A percentile compares a stretch with the other conserved stretches of the same genome.
phyloP scores from a whole-genome alignment of 345 rosid genomes.

The Eutrema heterophyllum region DNA sequence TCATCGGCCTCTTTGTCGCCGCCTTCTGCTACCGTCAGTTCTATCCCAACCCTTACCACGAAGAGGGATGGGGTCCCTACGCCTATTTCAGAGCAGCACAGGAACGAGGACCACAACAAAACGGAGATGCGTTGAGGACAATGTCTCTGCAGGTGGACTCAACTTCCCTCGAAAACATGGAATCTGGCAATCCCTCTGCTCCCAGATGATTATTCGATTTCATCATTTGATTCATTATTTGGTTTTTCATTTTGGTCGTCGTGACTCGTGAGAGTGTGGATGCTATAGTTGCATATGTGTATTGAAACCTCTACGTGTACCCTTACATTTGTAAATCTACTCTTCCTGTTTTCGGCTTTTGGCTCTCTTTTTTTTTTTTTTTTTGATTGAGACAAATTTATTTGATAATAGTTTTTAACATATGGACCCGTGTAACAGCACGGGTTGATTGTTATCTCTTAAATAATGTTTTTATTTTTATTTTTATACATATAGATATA shows the following conservation, averaged over 20 bases:
- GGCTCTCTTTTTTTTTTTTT: background rate
- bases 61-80: slow-evolving; percentile 68
- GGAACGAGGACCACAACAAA: slow-evolving; percentile 29
- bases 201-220: background rate
- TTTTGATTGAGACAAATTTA: no score
- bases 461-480: no score
- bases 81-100: slow-evolving; percentile 58
- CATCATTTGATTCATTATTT: background rate
- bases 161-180: slow-evolving; percentile 27
- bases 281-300: background rate
- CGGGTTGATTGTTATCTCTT: no score
- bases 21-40: slow-evolving; percentile 60
- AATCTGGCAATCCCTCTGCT: slow-evolving; percentile 13
- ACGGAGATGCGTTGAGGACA: slow-evolving; percentile 23
- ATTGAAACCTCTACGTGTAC: background rate
- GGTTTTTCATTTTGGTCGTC: background rate
- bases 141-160: slow-evolving; percentile 26
- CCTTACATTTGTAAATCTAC: background rate
- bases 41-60: slow-evolving; percentile 57
- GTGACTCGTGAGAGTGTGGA: no score
- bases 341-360: background rate
- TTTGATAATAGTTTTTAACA: no score
- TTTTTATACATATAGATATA: no score
- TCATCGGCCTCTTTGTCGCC: slow-evolving; percentile 56
- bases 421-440: no score